Evolutionary conservation across 164 flowering plant genomes (phyloP).

Genomic region (Kalanchoe fedtschenkoi): DNA sequence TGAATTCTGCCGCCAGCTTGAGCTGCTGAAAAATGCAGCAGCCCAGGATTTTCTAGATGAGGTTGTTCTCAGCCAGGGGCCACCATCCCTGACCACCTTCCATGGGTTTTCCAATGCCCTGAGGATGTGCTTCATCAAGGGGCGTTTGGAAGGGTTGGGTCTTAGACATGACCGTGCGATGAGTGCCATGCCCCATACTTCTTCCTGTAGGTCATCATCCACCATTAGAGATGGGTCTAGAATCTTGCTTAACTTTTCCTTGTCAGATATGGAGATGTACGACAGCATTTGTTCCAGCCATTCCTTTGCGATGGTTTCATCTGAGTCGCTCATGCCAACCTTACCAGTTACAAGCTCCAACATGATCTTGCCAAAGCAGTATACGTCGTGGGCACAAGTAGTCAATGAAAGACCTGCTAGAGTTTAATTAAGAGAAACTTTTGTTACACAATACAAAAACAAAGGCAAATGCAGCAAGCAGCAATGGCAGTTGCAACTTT

Average conservation of each 20-base stretch:
- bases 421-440: too few relatives aligned
- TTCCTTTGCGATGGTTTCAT: conserved; percentile 34
- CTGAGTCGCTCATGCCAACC: conserved; percentile 57
- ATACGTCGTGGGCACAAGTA: conserved; percentile 66
- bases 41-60: conserved; percentile 81
- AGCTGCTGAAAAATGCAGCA: conserved; percentile 70
- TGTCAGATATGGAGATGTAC: conserved; percentile 56
- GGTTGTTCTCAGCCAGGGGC: conserved; percentile 47
- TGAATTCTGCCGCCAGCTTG: conserved; percentile 78
- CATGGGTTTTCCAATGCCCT: conserved; percentile 80
- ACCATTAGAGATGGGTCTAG: conserved; percentile 65
- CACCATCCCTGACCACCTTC: conserved; percentile 81
- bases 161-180: conserved; percentile 80
- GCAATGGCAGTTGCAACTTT: too few relatives aligned
- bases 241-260: conserved; percentile 59
- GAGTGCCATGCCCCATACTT: conserved; percentile 95
- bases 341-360: conserved; percentile 85
- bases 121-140: conserved; percentile 60
- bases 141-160: conserved; percentile 69
- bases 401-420: conserved; percentile 44
- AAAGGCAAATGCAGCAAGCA: too few relatives aligned
- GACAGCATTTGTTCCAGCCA: conserved; percentile 60
- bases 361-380: conserved; percentile 78
- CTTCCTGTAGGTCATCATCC: conserved; percentile 79
- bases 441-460: too few relatives aligned